Percentiles rank a stretch among this genome's conserved stretches.
These are phyloP conservation scores for Plasmodium vinckei DNA, from an alignment of 169 alveolate genomes.

Conservation along the genomic window DNA sequence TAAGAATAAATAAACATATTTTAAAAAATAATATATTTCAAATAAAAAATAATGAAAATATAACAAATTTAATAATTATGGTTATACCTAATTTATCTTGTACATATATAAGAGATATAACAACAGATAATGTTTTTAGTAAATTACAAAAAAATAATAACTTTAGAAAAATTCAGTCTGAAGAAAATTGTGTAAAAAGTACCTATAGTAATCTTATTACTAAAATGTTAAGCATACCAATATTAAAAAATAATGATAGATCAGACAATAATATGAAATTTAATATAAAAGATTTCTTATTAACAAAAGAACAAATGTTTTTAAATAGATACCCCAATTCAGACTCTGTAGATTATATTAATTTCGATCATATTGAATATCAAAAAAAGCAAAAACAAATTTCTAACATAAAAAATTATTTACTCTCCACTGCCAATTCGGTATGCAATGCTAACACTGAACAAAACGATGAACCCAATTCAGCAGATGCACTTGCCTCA, in stretches of 20 bases:
- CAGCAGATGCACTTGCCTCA: not conserved
- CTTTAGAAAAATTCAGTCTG: conserved; percentile 27
- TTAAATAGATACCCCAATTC: conserved; percentile 28
- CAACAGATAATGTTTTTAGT: conserved; percentile 35
- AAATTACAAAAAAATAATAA: conserved; percentile 64
- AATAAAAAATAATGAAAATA: conserved; percentile 34
- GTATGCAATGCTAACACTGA: not conserved
- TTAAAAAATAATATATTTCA: conserved; percentile 39
- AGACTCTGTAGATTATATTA: conserved; percentile 12
- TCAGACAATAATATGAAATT: not conserved
- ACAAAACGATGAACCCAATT: not conserved
- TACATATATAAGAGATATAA: conserved; percentile 36
- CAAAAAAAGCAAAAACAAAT: conserved; percentile 12
- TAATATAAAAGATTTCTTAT: conserved; percentile 30
- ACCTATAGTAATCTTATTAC: conserved; percentile 25
- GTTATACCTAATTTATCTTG: conserved; percentile 45
- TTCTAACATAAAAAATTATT: conserved; percentile 9
- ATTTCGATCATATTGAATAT: conserved; percentile 30
- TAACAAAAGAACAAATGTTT: conserved; percentile 45
- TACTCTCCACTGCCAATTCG: conserved; percentile 25
- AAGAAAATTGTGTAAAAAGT: conserved; percentile 48
- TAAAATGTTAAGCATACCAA: conserved; percentile 43
- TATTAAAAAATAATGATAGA: conserved; percentile 17
- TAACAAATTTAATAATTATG: conserved; percentile 50
- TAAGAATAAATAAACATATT: conserved; percentile 24